A percentile compares a stretch with the other conserved stretches of the same genome.
Conservation (phyloP, 1,284 basidiomycete species). For the Cutaneotrichosporon daszewskae region DNA sequence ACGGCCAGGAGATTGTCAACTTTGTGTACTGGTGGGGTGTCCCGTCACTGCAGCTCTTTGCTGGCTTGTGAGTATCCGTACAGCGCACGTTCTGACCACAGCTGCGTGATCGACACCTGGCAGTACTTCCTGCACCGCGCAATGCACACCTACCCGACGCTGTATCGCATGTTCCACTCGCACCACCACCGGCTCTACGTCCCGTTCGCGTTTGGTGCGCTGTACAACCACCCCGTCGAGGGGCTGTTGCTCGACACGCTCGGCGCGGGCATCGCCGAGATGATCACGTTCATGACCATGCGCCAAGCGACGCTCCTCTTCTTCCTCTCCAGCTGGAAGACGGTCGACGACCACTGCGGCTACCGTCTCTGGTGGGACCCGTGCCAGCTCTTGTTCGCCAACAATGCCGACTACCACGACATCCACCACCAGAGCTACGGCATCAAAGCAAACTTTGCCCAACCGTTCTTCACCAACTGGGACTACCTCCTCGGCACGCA, state of each 20-base stretch:
- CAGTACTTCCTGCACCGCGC: constrained; percentile 92
- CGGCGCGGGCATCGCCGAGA: constrained; percentile 74
- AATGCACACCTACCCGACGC: constrained; percentile 84
- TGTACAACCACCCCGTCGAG: constrained; percentile 97
- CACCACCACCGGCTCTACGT: constrained; percentile 95
- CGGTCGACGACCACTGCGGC: constrained; percentile 96
- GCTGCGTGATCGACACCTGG: constrained; percentile 95
- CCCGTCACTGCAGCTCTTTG: constrained; percentile 66
- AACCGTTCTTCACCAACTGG: constrained; percentile 69
- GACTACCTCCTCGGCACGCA: constrained; percentile 46
- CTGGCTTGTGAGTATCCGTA: constrained; percentile 69
- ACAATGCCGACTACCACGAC: constrained; percentile 97
- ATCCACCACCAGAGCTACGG: constrained; percentile 93
- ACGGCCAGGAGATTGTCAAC: constrained; percentile 58
- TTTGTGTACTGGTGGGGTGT: constrained; percentile 93
- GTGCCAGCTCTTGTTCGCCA: constrained; percentile 77
- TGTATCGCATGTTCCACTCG: constrained; percentile 90
- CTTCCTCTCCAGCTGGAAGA: constrained; percentile 79
- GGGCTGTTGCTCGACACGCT: constrained; percentile 85
- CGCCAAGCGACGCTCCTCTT: constrained; percentile 86
- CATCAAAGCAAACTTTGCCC: constrained; percentile 93
- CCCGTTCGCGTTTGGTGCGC: constrained; percentile 91
- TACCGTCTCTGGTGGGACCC: constrained; percentile 85
- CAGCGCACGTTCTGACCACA: constrained; percentile 41
- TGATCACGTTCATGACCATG: constrained; percentile 62